Evolutionary conservation across 2,329 filamentous ascomycete genomes (phyloP), one percentile per base, ranked within the genome.

Genomic region (Penicillium thymicola): DNA sequence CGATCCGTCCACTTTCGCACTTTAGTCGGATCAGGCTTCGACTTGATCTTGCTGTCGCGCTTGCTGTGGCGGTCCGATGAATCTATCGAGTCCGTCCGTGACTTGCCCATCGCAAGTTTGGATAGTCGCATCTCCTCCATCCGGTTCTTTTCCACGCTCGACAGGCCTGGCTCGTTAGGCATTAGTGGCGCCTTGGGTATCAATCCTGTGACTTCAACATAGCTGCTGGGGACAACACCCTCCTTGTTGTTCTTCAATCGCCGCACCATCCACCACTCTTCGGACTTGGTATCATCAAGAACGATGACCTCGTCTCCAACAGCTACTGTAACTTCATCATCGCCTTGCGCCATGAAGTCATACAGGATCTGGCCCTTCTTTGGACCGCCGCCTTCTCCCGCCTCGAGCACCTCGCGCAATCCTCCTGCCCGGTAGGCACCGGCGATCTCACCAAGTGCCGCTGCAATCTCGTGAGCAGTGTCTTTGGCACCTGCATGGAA

Each of bases 211-310:
- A 96, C 80, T 73, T 99, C 93, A 65, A 99, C 88, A 69, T 97
- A 99, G 75, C 91, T 96, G 79, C 92, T 94, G 14, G 94, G 94
- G 9, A 99, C 92, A 27, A 99, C 94, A 38, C 94, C 94, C 76
- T 97, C 91, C 70, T 92, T 94, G 65, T 91, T 91, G 71, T 92
- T 97, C 78, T 92, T 95, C 61, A 97, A 70, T 36, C 92, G 85
- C 58, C 89, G 85, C 36, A 99, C 91, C 79, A 94, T 92, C 93
- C 94, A 97, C 94, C 94, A 99, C 71, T 99, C 94, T 57, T 97
- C 92, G 60, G 92, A 97, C 76, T 92, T 94, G 34, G 81, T 85
- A 69, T 97, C 92, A 70, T 99, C 93, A 54, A 97, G 74, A 52
- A 99, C 80, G 42, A 96, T 79, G 40, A 99, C 93, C 69, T 99